Percentiles rank a stretch among this genome's conserved stretches.
phyloP scores from a whole-genome alignment of 2,329 filamentous ascomycete genomes.

The Endothia cerciana region DNA sequence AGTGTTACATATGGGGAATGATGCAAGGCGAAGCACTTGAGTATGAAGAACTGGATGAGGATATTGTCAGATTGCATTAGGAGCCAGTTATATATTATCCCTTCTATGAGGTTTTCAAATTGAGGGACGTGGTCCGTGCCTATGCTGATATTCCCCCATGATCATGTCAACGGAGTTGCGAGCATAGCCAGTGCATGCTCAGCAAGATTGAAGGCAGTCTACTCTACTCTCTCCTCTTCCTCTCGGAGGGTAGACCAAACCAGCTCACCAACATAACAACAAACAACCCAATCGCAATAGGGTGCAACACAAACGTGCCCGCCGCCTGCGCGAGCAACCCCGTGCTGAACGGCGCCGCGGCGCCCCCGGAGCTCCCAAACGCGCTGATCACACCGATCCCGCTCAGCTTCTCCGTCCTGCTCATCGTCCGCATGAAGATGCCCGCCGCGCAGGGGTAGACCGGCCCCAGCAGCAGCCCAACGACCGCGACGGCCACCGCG shows the following conservation, averaged over 20 bases:
- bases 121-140: no score
- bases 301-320: slow-evolving; percentile 67
- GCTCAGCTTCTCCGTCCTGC: slow-evolving; percentile 61
- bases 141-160: no score
- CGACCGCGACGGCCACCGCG: slow-evolving; percentile 67
- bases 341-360: slow-evolving; percentile 67
- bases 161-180: no score
- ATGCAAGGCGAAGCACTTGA: background rate
- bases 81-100: no score
- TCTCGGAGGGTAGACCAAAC: slow-evolving; percentile 59
- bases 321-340: slow-evolving; percentile 64
- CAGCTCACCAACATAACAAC: slow-evolving; percentile 68
- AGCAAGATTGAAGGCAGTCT: no score
- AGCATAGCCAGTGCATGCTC: no score
- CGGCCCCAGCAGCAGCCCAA: slow-evolving; percentile 77
- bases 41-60: background rate
- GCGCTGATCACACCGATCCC: slow-evolving; percentile 70
- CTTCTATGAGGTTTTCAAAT: no score
- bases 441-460: slow-evolving; percentile 76
- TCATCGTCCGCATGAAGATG: slow-evolving; percentile 65
- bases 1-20: background rate
- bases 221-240: slow-evolving; percentile 64
- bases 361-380: slow-evolving; percentile 71
- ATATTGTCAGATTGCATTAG: background rate
- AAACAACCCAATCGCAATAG: slow-evolving; percentile 70